These are phyloP conservation scores for Apium graveolens DNA, from an alignment of 129 eudicot species.

Conservation along the genomic window DNA sequence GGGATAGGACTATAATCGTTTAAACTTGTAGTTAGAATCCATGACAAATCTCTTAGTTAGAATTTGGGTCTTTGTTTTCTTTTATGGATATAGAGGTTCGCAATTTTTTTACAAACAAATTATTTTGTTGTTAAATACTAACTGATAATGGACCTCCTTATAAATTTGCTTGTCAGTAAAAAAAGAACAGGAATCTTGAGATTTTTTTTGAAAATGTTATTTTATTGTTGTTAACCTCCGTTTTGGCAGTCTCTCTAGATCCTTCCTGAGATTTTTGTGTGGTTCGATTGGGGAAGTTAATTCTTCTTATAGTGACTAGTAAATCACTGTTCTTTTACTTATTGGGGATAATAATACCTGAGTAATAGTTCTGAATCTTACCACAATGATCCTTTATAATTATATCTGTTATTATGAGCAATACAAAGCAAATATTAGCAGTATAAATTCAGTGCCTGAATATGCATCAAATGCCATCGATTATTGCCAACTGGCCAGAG, in stretches of 20 bases:
- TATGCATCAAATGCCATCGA: neutral
- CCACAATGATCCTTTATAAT: neutral
- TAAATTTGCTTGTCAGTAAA: neutral
- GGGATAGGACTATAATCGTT: too few species aligned
- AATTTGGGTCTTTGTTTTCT: neutral
- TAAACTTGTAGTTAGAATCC: too few species aligned
- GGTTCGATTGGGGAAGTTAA: neutral
- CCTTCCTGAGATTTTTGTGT: neutral
- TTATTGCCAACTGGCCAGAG: neutral
- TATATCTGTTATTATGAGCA: neutral
- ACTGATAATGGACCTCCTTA: neutral
- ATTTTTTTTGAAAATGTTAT: neutral
- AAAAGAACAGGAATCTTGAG: neutral
- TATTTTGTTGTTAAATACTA: too few species aligned
- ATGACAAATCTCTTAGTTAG: neutral
- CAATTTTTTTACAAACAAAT: too few species aligned
- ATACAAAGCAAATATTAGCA: neutral
- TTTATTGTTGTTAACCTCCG: neutral
- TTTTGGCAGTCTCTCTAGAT: neutral
- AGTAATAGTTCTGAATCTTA: neutral
- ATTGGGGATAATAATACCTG: neutral
- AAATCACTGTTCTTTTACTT: neutral
- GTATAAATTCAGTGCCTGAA: conserved; percentile 1
- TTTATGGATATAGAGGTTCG: too few species aligned
- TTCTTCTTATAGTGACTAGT: neutral